Evolutionary conservation across 176 grass and related monocot genomes (phyloP), one percentile per base, ranked within the genome.

Genomic region (Olyra latifolia): DNA sequence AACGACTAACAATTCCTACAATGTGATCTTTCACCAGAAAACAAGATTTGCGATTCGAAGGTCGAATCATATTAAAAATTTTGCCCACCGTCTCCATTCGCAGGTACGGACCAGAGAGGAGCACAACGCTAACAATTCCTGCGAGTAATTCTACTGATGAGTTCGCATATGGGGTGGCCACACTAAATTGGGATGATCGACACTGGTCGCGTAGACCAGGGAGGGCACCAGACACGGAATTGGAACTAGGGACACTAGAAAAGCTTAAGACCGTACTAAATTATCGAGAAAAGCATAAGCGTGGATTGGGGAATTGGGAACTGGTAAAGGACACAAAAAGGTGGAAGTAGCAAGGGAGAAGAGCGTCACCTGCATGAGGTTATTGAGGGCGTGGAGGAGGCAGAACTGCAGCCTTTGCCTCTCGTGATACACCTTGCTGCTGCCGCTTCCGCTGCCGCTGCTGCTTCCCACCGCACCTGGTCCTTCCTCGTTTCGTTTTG

Each of bases 301-400:
- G 44, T 23, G 15, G 24, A 6, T 19, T 17, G 44, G 68, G 6
- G 19, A 2, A 19, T 17, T 25, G 19, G 19, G 61, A 84, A 62
- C 62, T 5, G 70, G 1, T 8, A 49, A 16, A 42, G 16, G 43
- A 60, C 19, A 5, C 22, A 48, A 30, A 7, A 30, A 40, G 43
- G 29, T 50, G 6, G 45, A 7, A 46, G 39, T 66, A 71, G 65
- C 19, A 62, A 49, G 49, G 29, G 22, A 55, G 57, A 28, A 23
- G 10, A 49, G 23, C 8, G 23, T 10, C 62, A 93, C 94, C 91
- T 97, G 92, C 86, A 95, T 91, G 45, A 98, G 86, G 82, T 95
- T 98, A 80, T 98, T 98, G 80, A 98, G 95, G 17, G 95, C 92
- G 41, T 98, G 95, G 57, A 98, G 82, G 17, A 98, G 90, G 55